phyloP scores from a whole-genome alignment of 1,284 basidiomycete genomes.

The Exobasidium cylindrosporum region DNA sequence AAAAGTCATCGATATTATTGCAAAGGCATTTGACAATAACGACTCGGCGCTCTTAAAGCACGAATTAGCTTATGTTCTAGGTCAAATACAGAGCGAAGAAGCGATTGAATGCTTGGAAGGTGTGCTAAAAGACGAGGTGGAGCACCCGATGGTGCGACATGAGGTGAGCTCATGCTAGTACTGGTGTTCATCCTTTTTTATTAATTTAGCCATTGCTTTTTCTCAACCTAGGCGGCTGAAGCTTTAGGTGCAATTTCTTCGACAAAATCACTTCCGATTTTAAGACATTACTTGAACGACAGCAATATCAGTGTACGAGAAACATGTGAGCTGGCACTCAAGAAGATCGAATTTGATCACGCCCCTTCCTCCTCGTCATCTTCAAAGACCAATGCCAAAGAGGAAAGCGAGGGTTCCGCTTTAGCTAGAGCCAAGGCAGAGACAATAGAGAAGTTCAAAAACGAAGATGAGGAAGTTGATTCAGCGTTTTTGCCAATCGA shows the following conservation, averaged over 20 bases:
- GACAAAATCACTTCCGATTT: conserved; percentile 66
- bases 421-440: conserved; percentile 10
- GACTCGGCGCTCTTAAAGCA: conserved; percentile 90
- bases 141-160: conserved; percentile 97
- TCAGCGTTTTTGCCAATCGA: conserved; percentile 78
- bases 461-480: neutral
- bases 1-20: conserved; percentile 74
- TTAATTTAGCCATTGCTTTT: neutral
- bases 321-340: conserved; percentile 95
- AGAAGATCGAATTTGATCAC: conserved; percentile 89
- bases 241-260: conserved; percentile 92
- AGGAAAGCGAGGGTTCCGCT: conserved; percentile 18
- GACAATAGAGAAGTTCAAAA: neutral
- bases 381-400: conserved; percentile 16
- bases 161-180: conserved; percentile 68
- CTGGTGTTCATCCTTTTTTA: neutral
- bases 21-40: conserved; percentile 74
- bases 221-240: conserved; percentile 70
- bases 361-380: conserved; percentile 34
- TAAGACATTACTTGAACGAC: conserved; percentile 72
- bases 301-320: conserved; percentile 79
- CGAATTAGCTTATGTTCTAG: conserved; percentile 94
- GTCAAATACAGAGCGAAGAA: conserved; percentile 74
- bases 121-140: conserved; percentile 68
- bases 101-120: conserved; percentile 77